phyloP scores from a whole-genome alignment of 768 basidiomycete species.

The Boletellus emodensis region DNA sequence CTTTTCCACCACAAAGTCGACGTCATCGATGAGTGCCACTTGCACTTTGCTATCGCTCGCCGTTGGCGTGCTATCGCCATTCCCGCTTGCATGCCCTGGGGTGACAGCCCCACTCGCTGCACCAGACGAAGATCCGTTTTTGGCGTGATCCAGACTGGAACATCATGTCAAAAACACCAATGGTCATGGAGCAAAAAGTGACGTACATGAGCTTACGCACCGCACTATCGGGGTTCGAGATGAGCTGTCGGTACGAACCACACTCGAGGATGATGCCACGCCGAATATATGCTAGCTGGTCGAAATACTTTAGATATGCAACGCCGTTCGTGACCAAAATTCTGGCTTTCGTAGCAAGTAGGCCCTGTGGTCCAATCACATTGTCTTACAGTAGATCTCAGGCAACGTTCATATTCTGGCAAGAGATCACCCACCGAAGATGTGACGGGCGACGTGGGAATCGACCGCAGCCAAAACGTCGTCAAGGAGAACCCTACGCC shows the following conservation, averaged over 20 bases:
- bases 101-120: constrained; percentile 44
- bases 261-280: constrained; percentile 79
- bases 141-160: constrained; percentile 45
- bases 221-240: constrained; percentile 59
- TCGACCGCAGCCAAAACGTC: constrained; percentile 87
- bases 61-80: constrained; percentile 15
- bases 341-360: constrained; percentile 79
- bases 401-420: background rate
- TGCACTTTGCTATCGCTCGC: constrained; percentile 20
- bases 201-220: constrained; percentile 74
- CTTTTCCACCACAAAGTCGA: constrained; percentile 46
- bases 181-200: background rate
- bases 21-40: constrained; percentile 23
- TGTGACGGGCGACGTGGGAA: constrained; percentile 82
- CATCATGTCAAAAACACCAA: background rate
- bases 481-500: constrained; percentile 67
- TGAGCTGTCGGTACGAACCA: constrained; percentile 59
- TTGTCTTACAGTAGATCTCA: constrained; percentile 46
- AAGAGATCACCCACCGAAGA: constrained; percentile 53
- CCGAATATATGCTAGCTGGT: constrained; percentile 70
- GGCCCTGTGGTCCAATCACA: constrained; percentile 80
- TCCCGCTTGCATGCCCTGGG: constrained; percentile 37
- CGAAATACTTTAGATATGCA: constrained; percentile 75
- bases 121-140: constrained; percentile 37
- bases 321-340: constrained; percentile 86